Base-by-base conservation (phyloP, 352 stramenopile genomes). In the Phytophthora sansomeana region DNA sequence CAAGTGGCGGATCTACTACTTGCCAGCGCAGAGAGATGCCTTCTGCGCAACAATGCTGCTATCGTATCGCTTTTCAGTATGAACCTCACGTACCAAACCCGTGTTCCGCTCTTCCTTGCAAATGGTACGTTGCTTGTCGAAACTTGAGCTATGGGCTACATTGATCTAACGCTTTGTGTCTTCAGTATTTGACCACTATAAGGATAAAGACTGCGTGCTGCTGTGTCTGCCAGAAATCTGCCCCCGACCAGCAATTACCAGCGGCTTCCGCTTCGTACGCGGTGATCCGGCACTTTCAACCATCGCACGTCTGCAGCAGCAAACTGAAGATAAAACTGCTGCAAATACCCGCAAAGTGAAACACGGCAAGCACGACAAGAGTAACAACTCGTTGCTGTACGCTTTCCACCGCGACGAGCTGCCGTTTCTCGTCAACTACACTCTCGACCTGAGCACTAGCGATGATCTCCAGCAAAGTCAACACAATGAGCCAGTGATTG, bases 321-420 rank as follows among this genome's bases (percentile, higher is more conserved):
- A 63, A 30, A 57, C 77, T 11, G 61, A 78, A 38, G 57, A 75
- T 14, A 66, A 54, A 26, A 42, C 16, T 28, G 39, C 48, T 63
- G 44, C 44, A 6, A 35, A 42, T 24, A 65, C 58, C 19, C 36
- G 47, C 35, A 66, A 71, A 13, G 7, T 33, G n/a, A 60, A 70
- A n/a, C 58, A 64, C 19, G 29, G 9, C 16, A 69, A 73, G 49
- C 43, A 69, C 30, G 39, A 68, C 30, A 64, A 64, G 35, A 14
- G 29, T 3, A 68, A 69, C 35, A 0, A 65, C 9, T 70, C 67
- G 7, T 61, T 82, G 5, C 26, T 92, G 26, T 91, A 85, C 63
- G 80, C 72, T 29, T 87, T 90, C 48, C 80, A 91, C 44, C 84
- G 84, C 19, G 75, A 87, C 43, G 81, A 90, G 48, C 56, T 93